Evolutionary conservation across 2,329 filamentous ascomycete species (phyloP), one percentile per base, ranked within the genome.

Genomic region (Ophiostoma quercus): DNA sequence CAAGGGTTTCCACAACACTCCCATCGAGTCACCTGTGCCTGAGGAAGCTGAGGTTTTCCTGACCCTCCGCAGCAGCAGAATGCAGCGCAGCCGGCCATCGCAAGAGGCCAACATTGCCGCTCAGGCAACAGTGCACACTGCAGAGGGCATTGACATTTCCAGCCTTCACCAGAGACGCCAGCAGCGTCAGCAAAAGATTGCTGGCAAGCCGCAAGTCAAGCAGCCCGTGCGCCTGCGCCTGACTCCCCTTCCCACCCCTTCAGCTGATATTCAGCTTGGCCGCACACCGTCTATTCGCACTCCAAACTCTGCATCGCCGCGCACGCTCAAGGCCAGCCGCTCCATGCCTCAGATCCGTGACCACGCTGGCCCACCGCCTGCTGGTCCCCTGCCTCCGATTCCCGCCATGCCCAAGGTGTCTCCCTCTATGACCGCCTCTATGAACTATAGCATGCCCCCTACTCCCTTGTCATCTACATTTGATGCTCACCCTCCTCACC

Each of bases 331-430:
- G 6, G 25, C 71, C 11, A 72, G 68, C 51, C 72, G 72, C 12
- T 74, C 73, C 2, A 57, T 73, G 43, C 73, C 73, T 12, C 73
- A 73, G 34, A 41, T 74, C 6, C 71, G 69, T 3, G 63, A 68
- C 8, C 25, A 32, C 25, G 66, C 29, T 2, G 63, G 66, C 12
- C 72, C 69, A 7, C 69, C 70, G 4, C 72, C 71, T 1, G 25
- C 69, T 9, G 72, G 51, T 7, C 69, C 70, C 2, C 70, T 74
- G 7, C 73, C 72, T 11, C 71, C 73, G 2, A 63, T 74, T 6
- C 73, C 73, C 0, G n/a, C 63, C 6, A 37, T 70, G 8, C 69
- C 71, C 1, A 16, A 47, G 1, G 14, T 68, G 7, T 71, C 71
- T 1, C 71, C 22, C 22, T 19, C n/a, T 1, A n/a, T 16, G 37